Conservation (phyloP, 441 rosid species). For the Syzygium syzygioides region DNA sequence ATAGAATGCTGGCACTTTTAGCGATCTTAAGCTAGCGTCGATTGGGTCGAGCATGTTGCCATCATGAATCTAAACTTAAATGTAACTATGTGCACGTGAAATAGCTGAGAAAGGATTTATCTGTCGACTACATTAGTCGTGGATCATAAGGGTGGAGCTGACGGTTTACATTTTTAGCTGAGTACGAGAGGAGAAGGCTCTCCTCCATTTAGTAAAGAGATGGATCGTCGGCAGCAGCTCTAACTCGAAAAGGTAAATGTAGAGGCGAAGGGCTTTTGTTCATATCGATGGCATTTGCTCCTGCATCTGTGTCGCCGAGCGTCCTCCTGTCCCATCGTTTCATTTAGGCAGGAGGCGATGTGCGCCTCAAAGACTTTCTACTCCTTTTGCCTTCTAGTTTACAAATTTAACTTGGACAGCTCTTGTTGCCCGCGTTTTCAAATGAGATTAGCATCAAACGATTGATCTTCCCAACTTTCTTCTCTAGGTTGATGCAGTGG, state of each 20-base stretch:
- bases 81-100: not conserved
- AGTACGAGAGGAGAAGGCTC: not conserved
- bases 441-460: rapidly evolving
- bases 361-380: rapidly evolving
- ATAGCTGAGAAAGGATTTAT: not conserved
- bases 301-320: not conserved
- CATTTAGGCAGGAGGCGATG: not conserved
- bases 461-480: not conserved
- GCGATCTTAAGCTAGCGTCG: not conserved
- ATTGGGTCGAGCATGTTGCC: not conserved
- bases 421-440: not conserved
- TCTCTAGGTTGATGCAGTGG: conserved; percentile 5
- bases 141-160: not conserved
- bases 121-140: not conserved
- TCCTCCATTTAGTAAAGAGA: too few relatives aligned
- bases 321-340: not conserved
- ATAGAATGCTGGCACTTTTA: too few relatives aligned
- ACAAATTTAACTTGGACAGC: not conserved
- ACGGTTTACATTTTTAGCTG: not conserved
- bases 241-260: not conserved
- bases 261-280: not conserved
- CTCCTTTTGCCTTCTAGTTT: not conserved
- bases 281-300: not conserved
- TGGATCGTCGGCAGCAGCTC: rapidly evolving
- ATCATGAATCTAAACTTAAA: not conserved